These are phyloP conservation scores for Trametes cubensis DNA, from an alignment of 768 basidiomycete genomes.

Conservation along the genomic window DNA sequence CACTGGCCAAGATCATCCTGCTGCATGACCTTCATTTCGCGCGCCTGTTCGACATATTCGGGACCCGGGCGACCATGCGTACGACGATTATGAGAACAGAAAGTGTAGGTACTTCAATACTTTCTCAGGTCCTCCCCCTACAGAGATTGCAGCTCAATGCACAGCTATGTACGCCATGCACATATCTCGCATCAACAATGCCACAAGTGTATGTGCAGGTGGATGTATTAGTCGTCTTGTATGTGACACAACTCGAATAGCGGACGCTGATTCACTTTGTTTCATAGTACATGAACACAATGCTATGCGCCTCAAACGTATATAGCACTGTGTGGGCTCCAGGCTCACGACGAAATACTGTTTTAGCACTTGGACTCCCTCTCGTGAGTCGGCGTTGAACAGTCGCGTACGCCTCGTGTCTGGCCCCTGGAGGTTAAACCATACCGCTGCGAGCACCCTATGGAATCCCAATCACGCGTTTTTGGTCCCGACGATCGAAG, in stretches of 20 bases:
- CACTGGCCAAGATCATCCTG: neutral
- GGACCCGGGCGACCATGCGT: slow-evolving; percentile 7
- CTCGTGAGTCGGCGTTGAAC: slow-evolving; percentile 3
- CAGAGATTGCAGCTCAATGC: neutral
- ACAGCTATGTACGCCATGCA: neutral
- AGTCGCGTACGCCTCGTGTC: neutral
- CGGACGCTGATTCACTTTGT: neutral
- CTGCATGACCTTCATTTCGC: neutral
- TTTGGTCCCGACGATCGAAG: slow-evolving; percentile 1
- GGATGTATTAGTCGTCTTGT: neutral
- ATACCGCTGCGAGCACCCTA: neutral
- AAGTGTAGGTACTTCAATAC: neutral
- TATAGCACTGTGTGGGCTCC: neutral
- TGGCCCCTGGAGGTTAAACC: neutral
- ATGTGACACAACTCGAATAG: too few species aligned
- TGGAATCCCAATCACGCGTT: slow-evolving; percentile 3
- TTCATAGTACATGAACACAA: neutral
- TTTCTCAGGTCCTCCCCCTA: neutral
- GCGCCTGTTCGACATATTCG: neutral
- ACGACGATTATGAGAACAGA: neutral
- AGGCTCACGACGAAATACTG: neutral
- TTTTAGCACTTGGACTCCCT: slow-evolving; percentile 13
- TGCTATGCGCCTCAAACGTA: neutral
- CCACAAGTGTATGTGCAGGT: neutral
- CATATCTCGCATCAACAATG: neutral